Percentiles rank a stretch among this genome's conserved stretches.
Evolutionary conservation across 257 asterid genomes (phyloP).

Genomic region (Coffea eugenioides): DNA sequence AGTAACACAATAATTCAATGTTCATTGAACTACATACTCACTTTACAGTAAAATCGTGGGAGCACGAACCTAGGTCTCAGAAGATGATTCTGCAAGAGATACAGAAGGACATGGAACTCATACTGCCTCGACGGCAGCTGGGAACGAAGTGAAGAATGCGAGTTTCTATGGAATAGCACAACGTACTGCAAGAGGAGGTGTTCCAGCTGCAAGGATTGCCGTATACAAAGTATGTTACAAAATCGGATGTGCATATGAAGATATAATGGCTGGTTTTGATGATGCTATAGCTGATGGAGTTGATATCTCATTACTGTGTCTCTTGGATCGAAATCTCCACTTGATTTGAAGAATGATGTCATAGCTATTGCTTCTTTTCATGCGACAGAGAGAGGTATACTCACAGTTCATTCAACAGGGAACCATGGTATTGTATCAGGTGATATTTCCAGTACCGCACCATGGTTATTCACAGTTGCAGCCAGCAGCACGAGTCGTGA

Average conservation of each 20-base stretch:
- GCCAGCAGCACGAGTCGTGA: slow-evolving; percentile 39
- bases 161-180: slow-evolving; percentile 32
- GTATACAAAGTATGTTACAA: slow-evolving; percentile 23
- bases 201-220: slow-evolving; percentile 40
- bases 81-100: slow-evolving; percentile 23
- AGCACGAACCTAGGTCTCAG: slow-evolving; percentile 27
- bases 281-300: slow-evolving; percentile 57
- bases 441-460: slow-evolving; percentile 25
- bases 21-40: neutral
- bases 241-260: neutral
- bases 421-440: slow-evolving; percentile 15
- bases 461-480: slow-evolving; percentile 46
- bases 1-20: neutral
- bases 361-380: slow-evolving; percentile 42
- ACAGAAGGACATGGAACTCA: slow-evolving; percentile 37
- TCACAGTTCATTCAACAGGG: slow-evolving; percentile 42
- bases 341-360: neutral
- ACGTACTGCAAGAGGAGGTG: slow-evolving; percentile 45
- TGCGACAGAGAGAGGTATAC: slow-evolving; percentile 30
- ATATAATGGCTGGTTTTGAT: slow-evolving; percentile 39
- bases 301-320: slow-evolving; percentile 35
- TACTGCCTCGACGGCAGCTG: slow-evolving; percentile 50
- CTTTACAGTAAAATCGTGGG: slow-evolving; percentile 43
- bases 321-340: neutral
- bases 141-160: slow-evolving; percentile 22